Conservation (phyloP, 805 yeast species). For the Candida ovalis region DNA sequence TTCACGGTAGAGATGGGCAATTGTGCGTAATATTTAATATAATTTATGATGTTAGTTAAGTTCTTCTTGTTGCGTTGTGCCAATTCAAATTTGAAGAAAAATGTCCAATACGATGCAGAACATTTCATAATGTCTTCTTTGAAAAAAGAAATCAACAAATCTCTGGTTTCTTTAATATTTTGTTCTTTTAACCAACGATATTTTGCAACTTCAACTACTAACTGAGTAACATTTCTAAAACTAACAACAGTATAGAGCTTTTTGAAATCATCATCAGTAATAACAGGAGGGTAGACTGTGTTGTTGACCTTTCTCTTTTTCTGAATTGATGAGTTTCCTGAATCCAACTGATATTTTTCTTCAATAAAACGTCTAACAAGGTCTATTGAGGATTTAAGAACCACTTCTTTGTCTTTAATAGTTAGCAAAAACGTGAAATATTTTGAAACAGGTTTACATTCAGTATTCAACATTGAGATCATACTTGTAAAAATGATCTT, state of each 20-base stretch:
- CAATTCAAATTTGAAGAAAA: constrained; percentile 52
- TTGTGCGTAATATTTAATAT: constrained; percentile 41
- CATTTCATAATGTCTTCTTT: constrained; percentile 32
- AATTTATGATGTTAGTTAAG: constrained; percentile 40
- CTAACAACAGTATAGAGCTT: constrained; percentile 15
- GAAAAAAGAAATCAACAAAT: constrained; percentile 22
- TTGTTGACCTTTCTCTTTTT: constrained; percentile 6
- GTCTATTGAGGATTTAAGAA: constrained; percentile 11
- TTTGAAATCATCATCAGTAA: constrained; percentile 12
- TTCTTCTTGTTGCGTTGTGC: constrained; percentile 40
- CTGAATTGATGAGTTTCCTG: constrained; percentile 1
- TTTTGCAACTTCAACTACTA: constrained; percentile 28
- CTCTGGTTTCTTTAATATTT: constrained; percentile 23
- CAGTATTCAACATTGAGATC: constrained; percentile 10
- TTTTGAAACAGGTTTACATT: constrained; percentile 13
- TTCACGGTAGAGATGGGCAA: constrained; percentile 49
- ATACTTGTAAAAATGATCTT: constrained; percentile 17
- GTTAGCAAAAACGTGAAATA: constrained; percentile 14
- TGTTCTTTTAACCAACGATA: constrained; percentile 21
- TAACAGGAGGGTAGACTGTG: not conserved
- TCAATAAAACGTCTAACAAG: constrained; percentile 14
- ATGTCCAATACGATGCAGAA: constrained; percentile 53
- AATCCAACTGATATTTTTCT: constrained; percentile 3
- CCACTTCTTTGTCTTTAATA: constrained; percentile 6
- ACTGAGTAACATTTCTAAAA: constrained; percentile 23